phyloP scores from a whole-genome alignment of 306 rosid species.

The Vigna angularis region DNA sequence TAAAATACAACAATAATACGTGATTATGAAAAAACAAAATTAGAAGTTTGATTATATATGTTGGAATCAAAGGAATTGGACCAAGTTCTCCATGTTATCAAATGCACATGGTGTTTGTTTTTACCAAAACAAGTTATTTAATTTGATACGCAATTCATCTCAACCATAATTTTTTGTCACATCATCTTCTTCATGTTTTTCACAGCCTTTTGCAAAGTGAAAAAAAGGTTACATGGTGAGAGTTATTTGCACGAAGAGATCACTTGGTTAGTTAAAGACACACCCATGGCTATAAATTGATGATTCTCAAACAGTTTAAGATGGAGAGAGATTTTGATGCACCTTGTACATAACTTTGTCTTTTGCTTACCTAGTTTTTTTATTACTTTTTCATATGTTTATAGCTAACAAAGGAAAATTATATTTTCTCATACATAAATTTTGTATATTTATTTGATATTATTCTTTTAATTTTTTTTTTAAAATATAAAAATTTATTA shows the following conservation, averaged over 20 bases:
- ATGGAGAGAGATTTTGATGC: conserved; percentile 20
- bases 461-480: too few species aligned
- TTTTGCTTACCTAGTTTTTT: not conserved
- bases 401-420: not conserved
- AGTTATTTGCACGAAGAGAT: not conserved
- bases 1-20: too few species aligned
- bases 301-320: not conserved
- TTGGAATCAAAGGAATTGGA: too few species aligned
- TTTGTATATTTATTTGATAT: too few species aligned
- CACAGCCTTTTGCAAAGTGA: not conserved
- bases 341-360: not conserved
- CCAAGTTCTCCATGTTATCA: not conserved
- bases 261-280: not conserved
- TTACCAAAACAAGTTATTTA: not conserved
- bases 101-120: not conserved
- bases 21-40: too few species aligned
- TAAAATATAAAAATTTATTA: too few species aligned
- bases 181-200: conserved; percentile 3
- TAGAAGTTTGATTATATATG: too few species aligned
- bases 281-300: not conserved
- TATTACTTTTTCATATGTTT: not conserved
- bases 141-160: not conserved
- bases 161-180: not conserved
- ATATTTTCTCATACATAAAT: too few species aligned
- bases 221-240: not conserved